Evolutionary conservation across 1,284 basidiomycete species (phyloP).

Genomic region (Neolentinus lepideus): DNA sequence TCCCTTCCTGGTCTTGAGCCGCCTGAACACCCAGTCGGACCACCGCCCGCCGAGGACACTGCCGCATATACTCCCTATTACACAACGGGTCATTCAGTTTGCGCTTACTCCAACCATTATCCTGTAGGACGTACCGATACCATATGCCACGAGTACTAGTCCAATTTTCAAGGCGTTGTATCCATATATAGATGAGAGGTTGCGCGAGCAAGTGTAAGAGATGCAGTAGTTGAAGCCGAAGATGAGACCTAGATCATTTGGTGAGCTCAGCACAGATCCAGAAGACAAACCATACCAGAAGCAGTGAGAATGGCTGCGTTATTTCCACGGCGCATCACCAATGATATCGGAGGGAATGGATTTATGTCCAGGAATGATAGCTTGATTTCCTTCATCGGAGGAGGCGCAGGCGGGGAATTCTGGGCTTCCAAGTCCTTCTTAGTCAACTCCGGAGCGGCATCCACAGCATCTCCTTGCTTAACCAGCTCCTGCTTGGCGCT

Average conservation of each 20-base stretch:
- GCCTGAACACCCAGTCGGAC: conserved; percentile 59
- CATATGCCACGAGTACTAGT: conserved; percentile 69
- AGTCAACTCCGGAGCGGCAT: background rate
- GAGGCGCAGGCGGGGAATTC: background rate
- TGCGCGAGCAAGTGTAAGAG: conserved; percentile 67
- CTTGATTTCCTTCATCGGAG: conserved; percentile 33
- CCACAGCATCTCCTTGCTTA: background rate
- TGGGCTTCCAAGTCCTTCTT: conserved; percentile 10
- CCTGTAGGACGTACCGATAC: conserved; percentile 41
- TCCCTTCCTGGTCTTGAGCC: conserved; percentile 50
- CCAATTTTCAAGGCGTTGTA: conserved; percentile 72
- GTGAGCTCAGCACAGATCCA: background rate
- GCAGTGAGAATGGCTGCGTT: conserved; percentile 63
- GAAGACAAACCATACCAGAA: conserved; percentile 45
- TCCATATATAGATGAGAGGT: conserved; percentile 54
- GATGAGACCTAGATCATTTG: conserved; percentile 41
- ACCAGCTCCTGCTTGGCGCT: conserved; percentile 3
- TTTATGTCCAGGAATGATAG: conserved; percentile 68
- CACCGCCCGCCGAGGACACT: conserved; percentile 72
- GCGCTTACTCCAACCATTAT: background rate
- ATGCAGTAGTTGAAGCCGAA: conserved; percentile 70
- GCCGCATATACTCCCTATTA: conserved; percentile 56
- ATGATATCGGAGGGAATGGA: conserved; percentile 53
- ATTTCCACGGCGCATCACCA: conserved; percentile 53
- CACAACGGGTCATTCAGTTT: background rate